Conservation (phyloP, 495 filamentous ascomycete species). For the Monascus purpureus region DNA sequence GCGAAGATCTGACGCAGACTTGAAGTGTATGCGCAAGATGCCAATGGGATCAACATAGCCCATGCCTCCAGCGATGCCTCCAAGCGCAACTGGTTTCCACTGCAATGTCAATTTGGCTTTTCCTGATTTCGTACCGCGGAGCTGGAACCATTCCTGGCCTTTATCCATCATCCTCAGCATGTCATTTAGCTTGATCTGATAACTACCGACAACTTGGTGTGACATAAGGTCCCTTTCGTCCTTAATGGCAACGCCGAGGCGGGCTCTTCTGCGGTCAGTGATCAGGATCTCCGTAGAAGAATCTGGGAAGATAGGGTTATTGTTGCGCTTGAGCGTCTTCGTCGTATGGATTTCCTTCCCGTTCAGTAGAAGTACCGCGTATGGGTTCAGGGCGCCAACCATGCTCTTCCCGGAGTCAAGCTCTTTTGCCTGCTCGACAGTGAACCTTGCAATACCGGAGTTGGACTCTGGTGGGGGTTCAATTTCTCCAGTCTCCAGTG, state of each 20-base stretch:
- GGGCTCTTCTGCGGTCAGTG: conserved; percentile 79
- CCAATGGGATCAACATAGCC: conserved; percentile 90
- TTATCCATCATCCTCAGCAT: conserved; percentile 84
- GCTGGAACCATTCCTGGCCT: conserved; percentile 91
- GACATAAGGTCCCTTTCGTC: conserved; percentile 74
- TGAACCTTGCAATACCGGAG: conserved; percentile 85
- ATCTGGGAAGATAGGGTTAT: conserved; percentile 88
- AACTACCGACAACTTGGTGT: conserved; percentile 79
- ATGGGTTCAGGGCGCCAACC: conserved; percentile 79
- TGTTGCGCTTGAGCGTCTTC: conserved; percentile 86
- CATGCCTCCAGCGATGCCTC: conserved; percentile 61
- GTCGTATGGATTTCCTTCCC: conserved; percentile 74
- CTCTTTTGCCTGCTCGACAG: conserved; percentile 90
- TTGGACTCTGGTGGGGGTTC: conserved; percentile 77
- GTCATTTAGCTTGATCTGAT: conserved; percentile 88
- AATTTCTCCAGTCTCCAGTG: conserved; percentile 58
- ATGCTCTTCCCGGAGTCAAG: conserved; percentile 82
- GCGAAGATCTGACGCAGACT: conserved; percentile 63
- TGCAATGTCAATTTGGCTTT: conserved; percentile 77
- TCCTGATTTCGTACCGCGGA: conserved; percentile 68
- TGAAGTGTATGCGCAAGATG: conserved; percentile 88
- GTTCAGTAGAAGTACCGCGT: conserved; percentile 76
- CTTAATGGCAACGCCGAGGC: conserved; percentile 82
- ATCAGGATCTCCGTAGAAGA: conserved; percentile 85
- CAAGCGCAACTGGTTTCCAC: conserved; percentile 88